Evolutionary conservation across 805 yeast species (phyloP), one percentile per base, ranked within the genome.

Genomic region (Nematodospora valgi): DNA sequence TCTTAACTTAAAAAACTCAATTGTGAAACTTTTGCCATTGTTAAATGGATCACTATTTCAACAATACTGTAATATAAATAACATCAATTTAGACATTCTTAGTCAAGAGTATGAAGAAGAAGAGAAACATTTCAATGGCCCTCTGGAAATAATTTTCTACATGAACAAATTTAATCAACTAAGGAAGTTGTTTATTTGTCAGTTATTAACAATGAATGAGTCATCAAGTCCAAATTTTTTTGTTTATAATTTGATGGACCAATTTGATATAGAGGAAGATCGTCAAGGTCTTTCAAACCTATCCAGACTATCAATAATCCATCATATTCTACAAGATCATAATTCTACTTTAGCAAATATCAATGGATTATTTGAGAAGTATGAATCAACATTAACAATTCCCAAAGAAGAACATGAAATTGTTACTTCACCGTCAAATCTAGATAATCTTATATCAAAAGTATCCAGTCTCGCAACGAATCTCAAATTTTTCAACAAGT

Each of bases 31-130:
- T 6, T 35, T 67, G 2, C 64, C 69, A 0, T 39, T 44, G 17
- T 38, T 62, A 21, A 64, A 67, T 39, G 72, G 73, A 1, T 58
- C 54, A 1, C 43, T 57, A 7, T 48, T 68, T 18, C 70, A 68
- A 38, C 59, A 62, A 41, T 67, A 64, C 38, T 64, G 70, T 37
- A 46, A 46, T 15, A 56, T 66, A n/a, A 64, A 68, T 39, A 54
- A 58, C 26, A 52, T 67, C 10, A 53, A 57, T 27, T 26, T 64
- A 11, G 45, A 50, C 6, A 38, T 38, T 8, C 11, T 33, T 15
- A 33, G 27, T 15, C 28, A 14, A 16, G 40, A 37, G 10, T 15
- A 28, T 23, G 40, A 40, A 16, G 43, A 47, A 6, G 43, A 41
- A 11, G 29, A 34, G 34, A 31, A 44, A 32, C 13, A 27, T 29